Evolutionary conservation across 2,329 filamentous ascomycete genomes (phyloP), one percentile per base, ranked within the genome.

Genomic region (Nigrospora osmanthi): DNA sequence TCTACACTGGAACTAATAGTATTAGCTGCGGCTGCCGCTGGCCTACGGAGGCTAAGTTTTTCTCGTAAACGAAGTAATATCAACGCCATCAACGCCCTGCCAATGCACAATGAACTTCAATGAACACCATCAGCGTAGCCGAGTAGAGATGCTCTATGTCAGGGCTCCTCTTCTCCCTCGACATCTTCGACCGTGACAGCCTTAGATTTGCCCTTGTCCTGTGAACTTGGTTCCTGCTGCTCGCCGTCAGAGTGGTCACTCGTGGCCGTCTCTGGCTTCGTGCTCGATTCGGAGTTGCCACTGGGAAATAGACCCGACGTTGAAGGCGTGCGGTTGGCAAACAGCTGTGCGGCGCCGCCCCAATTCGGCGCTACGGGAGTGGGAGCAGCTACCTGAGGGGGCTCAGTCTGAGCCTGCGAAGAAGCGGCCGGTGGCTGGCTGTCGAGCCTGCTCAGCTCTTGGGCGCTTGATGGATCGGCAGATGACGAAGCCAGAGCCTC

Each of bases 341-440:
- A 76, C 0, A 76, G 59, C 53, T 76, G 75, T 14, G 71, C 65
- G 3, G 70, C 59, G 13, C 72, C 70, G 39, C 71, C 71, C 75
- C 75, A 78, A 46, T 68, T 71, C 6, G 74, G 73, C 47, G 68
- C 56, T 17, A 72, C 56, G 14, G 73, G 72, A 17, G 68, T 73
- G 2, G 73, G 73, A 5, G 72, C 68, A 13, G 72, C 67, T 14
- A 76, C 69, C 16, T 57, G 52, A 6, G 63, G 58, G 11, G 57
- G 43, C 32, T 60, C 57, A 40, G 45, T 48, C 38, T 48, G 47
- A 35, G 38, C 35, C 32, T 50, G 45, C 32, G 53, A 42, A 40
- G 23, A 28, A 28, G 23, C 23, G 23, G 6, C 23, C 23, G 23
- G 23, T 7, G 23, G 9, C 23, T 28, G 6, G 23, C 23, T 10